Percentiles rank a stretch among this genome's conserved stretches.
Conservation (phyloP, 2,329 filamentous ascomycete species). For the Karstenula rhodostoma region DNA sequence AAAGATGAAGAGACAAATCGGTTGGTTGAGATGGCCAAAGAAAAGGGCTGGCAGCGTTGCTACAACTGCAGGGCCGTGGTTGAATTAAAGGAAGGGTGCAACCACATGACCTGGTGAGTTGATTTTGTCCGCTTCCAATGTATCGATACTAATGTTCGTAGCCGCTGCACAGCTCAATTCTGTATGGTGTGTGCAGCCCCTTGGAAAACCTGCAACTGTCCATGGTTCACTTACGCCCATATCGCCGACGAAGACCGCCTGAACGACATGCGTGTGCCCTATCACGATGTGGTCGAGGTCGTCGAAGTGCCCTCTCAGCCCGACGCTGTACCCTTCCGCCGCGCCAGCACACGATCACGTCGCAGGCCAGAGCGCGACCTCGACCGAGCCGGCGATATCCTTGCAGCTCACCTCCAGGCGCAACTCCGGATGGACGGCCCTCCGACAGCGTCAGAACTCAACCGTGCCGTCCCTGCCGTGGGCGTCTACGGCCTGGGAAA, state of each 20-base stretch:
- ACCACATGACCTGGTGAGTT: constrained; percentile 85
- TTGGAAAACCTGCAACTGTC: constrained; percentile 86
- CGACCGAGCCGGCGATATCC: constrained; percentile 57
- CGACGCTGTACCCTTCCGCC: constrained; percentile 34
- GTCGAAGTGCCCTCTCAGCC: constrained; percentile 39
- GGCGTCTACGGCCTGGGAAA: constrained; percentile 62
- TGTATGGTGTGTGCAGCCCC: constrained; percentile 84
- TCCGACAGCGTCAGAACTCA: constrained; percentile 32
- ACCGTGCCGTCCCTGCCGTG: constrained; percentile 52
- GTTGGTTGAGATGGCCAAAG: constrained; percentile 70
- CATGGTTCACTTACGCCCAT: constrained; percentile 74
- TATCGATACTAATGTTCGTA: constrained; percentile 42
- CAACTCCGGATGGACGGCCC: constrained; percentile 46
- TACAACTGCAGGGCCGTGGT: constrained; percentile 77
- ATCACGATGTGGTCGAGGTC: constrained; percentile 41
- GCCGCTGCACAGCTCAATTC: constrained; percentile 82
- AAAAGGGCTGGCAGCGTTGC: constrained; percentile 78
- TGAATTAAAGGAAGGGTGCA: constrained; percentile 82
- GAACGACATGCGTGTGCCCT: constrained; percentile 45
- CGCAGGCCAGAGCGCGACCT: constrained; percentile 50
- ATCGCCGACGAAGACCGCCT: constrained; percentile 62
- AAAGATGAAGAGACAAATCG: constrained; percentile 71
- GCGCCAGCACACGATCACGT: constrained; percentile 35
- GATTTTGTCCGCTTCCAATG: constrained; percentile 9
- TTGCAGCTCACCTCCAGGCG: constrained; percentile 62